Base-by-base conservation (phyloP, 2,329 filamentous ascomycete genomes). In the Rosellinia necatrix region DNA sequence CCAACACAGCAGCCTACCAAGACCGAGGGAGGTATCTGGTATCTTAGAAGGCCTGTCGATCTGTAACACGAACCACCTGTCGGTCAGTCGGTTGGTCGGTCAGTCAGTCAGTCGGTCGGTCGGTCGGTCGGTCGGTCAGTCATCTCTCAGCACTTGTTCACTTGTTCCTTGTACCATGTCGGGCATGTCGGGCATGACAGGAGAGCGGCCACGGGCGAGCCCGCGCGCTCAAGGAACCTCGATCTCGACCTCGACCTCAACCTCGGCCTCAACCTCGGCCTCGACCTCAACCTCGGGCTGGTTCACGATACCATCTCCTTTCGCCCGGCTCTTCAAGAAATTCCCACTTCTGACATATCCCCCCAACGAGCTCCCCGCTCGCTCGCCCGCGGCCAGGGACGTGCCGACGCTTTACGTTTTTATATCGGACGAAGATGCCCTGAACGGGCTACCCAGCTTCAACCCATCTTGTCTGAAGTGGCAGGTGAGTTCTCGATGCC, bases 391-490 rank as follows among this genome's bases (percentile, higher is more conserved):
- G 53, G 66, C 84, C 21, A 62, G 65, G 58, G 59, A 70, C 17
- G 70, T 77, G 5, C 78, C 82, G 59, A 80, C 84, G 8, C 78
- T 99, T 7, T 92, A 92, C 72, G 79, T 96, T 53, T 97, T 97
- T 74, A 82, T 84, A 58, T 84, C 81, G 12, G 76, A 83, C 1
- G 75, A 81, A n/a, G 88, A 85, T 66, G 88, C 86, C 29, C 71
- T 73, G 53, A 69, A 70, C 34, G 86, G 85, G 4, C 75, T 78
- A 25, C 89, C 92, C 22, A 96, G 91, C 62, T 96, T 89, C 76
- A 97, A 97, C 71, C 94, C 94, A 9, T 85, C 87, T 56, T 99
- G 94, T 77, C 79, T 97, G 68, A 96, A 93, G 78, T 97, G 92
- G 92, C 94, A 97, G 89, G 91, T 93, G 67, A 64, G 84, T 72